phyloP scores from a whole-genome alignment of 257 asterid genomes.

The Osmanthus fragrans region DNA sequence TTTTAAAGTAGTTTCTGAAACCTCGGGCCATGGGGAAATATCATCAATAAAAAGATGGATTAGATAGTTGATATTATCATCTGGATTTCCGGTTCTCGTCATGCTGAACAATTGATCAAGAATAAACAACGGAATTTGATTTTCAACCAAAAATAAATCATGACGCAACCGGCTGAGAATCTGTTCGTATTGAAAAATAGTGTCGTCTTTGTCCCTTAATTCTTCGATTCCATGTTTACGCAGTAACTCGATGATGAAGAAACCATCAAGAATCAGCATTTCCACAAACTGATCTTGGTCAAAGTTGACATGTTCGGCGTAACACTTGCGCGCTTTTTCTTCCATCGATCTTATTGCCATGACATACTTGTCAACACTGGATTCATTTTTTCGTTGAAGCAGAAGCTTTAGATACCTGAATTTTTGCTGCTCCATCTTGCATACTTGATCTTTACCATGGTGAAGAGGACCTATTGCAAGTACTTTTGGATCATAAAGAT shows the following conservation, averaged over 20 bases:
- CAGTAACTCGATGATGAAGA: conserved; percentile 38
- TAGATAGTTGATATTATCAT: neutral
- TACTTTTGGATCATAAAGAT: conserved; percentile 36
- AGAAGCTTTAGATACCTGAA: conserved; percentile 32
- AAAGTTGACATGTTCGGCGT: conserved; percentile 20
- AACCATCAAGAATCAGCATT: conserved; percentile 44
- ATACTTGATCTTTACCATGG: conserved; percentile 24
- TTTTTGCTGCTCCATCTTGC: conserved; percentile 40
- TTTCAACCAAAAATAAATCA: neutral
- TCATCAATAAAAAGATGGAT: neutral
- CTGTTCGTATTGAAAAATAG: neutral
- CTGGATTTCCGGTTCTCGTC: neutral
- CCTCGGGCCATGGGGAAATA: neutral
- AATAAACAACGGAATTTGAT: neutral
- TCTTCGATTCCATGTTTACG: neutral
- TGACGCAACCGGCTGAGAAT: neutral
- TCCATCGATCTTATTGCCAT: conserved; percentile 24
- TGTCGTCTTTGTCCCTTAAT: neutral
- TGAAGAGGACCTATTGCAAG: conserved; percentile 49
- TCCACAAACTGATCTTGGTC: conserved; percentile 26
- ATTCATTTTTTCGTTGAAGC: conserved; percentile 23
- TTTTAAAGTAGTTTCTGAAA: neutral
- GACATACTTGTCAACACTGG: conserved; percentile 22
- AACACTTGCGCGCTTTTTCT: conserved; percentile 31
- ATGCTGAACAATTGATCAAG: neutral